These are phyloP conservation scores for Mucor velutinosus DNA, from an alignment of 371 early-diverging fungal species.

Conservation along the genomic window DNA sequence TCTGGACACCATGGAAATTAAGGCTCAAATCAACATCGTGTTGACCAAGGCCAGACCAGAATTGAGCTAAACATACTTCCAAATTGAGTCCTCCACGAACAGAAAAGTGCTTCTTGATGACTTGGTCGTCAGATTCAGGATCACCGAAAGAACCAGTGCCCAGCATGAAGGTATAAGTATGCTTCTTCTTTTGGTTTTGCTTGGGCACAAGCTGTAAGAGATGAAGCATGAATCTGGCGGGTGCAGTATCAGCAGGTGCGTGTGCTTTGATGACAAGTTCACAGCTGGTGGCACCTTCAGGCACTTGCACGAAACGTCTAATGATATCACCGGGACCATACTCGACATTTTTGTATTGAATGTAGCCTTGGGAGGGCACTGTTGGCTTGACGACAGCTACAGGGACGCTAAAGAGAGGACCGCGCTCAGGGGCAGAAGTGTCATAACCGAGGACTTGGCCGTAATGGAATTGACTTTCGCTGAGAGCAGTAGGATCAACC, in stretches of 20 bases:
- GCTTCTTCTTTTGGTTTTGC: conserved; percentile 66
- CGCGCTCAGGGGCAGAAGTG: conserved; percentile 69
- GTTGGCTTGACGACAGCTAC: conserved; percentile 89
- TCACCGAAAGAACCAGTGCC: conserved; percentile 68
- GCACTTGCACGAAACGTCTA: conserved; percentile 83
- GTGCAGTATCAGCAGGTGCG: conserved; percentile 42
- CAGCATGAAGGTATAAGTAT: conserved; percentile 58
- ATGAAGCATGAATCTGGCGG: conserved; percentile 68
- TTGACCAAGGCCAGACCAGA: conserved; percentile 81
- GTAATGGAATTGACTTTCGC: conserved; percentile 76
- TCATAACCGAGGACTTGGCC: conserved; percentile 85
- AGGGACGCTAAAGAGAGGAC: conserved; percentile 86
- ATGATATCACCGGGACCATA: conserved; percentile 81
- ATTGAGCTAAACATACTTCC: conserved; percentile 82
- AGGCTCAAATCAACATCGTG: conserved; percentile 73
- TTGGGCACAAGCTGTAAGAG: conserved; percentile 75
- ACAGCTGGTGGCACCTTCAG: conserved; percentile 79
- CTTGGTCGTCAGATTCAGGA: conserved; percentile 63
- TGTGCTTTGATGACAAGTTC: conserved; percentile 45
- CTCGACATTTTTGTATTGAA: conserved; percentile 58
- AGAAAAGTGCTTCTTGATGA: conserved; percentile 59
- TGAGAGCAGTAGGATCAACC: conserved; percentile 82
- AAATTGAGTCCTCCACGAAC: conserved; percentile 77
- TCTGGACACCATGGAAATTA: conserved; percentile 81
- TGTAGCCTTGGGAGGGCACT: conserved; percentile 47